Evolutionary conservation across 345 rosid species (phyloP).

Genomic region (Gossypium anomalum): DNA sequence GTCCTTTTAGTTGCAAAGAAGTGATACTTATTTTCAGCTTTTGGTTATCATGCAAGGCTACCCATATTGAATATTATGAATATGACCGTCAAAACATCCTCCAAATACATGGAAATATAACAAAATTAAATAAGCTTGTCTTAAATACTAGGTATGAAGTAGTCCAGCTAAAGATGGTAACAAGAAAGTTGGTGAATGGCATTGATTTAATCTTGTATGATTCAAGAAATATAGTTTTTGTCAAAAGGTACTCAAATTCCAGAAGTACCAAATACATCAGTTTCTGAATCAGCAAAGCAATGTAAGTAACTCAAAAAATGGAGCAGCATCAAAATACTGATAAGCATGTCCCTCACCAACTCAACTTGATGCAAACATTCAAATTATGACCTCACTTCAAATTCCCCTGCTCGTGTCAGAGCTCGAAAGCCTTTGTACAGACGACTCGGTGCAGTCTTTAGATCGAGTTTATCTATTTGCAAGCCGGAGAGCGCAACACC

Average conservation of each 20-base stretch:
- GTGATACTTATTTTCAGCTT: not conserved
- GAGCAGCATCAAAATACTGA: not conserved
- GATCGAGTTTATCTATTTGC: slow-evolving; percentile 72
- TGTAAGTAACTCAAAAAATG: not conserved
- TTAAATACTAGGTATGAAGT: not conserved
- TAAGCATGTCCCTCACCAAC: not conserved
- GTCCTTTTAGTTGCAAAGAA: not conserved
- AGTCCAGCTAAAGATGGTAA: not conserved
- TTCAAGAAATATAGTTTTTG: not conserved
- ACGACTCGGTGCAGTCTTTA: slow-evolving; percentile 57
- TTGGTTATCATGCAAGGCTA: not conserved
- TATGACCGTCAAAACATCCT: not conserved
- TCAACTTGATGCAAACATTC: slow-evolving; percentile 5
- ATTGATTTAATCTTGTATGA: not conserved
- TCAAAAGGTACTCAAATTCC: not conserved
- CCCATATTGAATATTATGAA: not conserved
- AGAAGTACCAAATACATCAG: not conserved
- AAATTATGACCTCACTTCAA: slow-evolving; percentile 71
- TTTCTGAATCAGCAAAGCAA: slow-evolving; percentile 1
- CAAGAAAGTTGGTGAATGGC: not conserved
- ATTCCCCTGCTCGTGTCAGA: slow-evolving; percentile 70
- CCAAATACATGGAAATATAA: no score
- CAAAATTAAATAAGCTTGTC: no score
- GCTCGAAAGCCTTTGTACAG: slow-evolving; percentile 90
- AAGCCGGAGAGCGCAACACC: slow-evolving; percentile 87